Conservation (phyloP, 2,329 filamentous ascomycete genomes). For the Trichoderma gracile region DNA sequence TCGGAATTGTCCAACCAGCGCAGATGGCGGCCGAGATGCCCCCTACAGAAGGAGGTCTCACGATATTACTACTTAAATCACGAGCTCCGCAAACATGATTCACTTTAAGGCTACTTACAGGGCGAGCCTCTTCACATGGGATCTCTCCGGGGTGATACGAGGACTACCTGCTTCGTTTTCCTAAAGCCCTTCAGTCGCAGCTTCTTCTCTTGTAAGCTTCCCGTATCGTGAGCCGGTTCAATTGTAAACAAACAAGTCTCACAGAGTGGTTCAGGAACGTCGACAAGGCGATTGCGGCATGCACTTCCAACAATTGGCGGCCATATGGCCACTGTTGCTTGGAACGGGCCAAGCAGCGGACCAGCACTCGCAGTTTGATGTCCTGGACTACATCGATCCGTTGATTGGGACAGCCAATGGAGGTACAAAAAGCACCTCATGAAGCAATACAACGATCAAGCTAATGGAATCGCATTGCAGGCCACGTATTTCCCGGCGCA, state of each 20-base stretch:
- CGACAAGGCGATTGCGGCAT: not conserved
- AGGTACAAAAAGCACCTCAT: conserved; percentile 37
- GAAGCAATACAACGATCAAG: fast-evolving
- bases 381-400: conserved; percentile 51
- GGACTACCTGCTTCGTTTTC: not conserved
- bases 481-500: conserved; percentile 55
- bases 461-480: conserved; percentile 7
- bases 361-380: conserved; percentile 18
- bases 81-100: conserved; percentile 11
- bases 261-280: not conserved
- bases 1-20: not conserved
- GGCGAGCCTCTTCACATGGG: not conserved
- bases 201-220: not conserved
- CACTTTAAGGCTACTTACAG: not conserved
- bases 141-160: conserved; percentile 2
- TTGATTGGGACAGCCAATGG: conserved; percentile 62
- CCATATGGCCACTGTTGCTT: conserved; percentile 16
- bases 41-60: not conserved
- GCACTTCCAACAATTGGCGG: conserved; percentile 20
- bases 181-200: not conserved
- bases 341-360: conserved; percentile 19
- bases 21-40: not conserved
- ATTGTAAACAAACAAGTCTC: not conserved
- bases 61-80: conserved; percentile 16
- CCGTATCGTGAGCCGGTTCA: too few relatives aligned